These are phyloP conservation scores for Gynochthodes officinalis DNA, from an alignment of 257 asterid genomes.

Conservation along the genomic window DNA sequence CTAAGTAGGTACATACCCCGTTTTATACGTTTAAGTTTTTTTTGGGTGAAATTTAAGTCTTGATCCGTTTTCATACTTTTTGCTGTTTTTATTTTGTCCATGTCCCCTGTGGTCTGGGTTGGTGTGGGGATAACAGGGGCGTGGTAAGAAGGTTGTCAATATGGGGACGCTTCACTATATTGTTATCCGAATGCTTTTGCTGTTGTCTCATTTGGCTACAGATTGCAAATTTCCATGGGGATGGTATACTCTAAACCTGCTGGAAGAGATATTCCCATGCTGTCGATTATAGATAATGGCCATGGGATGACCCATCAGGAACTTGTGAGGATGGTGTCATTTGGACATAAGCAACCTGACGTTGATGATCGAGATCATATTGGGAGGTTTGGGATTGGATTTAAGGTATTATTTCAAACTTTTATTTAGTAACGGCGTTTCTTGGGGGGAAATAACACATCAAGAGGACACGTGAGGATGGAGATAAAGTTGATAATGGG, in stretches of 20 bases:
- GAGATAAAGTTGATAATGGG: not conserved
- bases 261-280: conserved; percentile 60
- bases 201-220: conserved; percentile 28
- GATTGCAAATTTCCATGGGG: conserved; percentile 53
- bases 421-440: too few relatives aligned
- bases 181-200: not conserved
- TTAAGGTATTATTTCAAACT: conserved; percentile 46
- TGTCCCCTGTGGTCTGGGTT: not conserved
- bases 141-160: not conserved
- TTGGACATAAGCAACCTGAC: conserved; percentile 64
- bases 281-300: conserved; percentile 70
- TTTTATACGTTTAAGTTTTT: conserved; percentile 6
- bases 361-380: conserved; percentile 50
- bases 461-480: not conserved
- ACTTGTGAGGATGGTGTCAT: conserved; percentile 59
- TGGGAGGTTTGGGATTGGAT: conserved; percentile 82
- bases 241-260: conserved; percentile 38
- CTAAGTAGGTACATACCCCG: conserved; percentile 43
- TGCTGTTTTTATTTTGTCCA: conserved; percentile 5
- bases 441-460: not conserved
- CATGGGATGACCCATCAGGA: conserved; percentile 68
- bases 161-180: not conserved
- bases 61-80: not conserved
- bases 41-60: not conserved
- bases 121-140: not conserved